A percentile compares a stretch with the other conserved stretches of the same genome.
phyloP scores from a whole-genome alignment of 495 filamentous ascomycete genomes.

The Hyphodiscus hymeniophilus region DNA sequence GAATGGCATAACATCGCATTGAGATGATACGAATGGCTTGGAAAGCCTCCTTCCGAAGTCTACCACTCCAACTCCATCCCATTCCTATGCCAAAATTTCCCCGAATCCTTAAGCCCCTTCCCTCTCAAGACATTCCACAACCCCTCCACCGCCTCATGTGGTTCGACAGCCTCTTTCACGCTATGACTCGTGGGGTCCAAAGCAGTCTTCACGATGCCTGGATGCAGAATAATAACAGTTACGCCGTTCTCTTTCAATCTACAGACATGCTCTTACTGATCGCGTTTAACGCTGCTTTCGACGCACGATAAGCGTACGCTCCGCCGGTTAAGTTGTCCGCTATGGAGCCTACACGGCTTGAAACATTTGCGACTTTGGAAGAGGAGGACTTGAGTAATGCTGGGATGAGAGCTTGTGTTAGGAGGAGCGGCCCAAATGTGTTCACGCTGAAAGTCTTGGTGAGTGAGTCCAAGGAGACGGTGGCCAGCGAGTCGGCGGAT shows the following conservation, averaged over 20 bases:
- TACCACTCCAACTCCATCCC: not conserved
- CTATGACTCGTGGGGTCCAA: constrained; percentile 24
- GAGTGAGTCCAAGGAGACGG: not conserved
- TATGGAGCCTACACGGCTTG: constrained; percentile 68
- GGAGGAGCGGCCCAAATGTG: constrained; percentile 60
- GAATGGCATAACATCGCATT: too few relatives aligned
- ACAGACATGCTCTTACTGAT: constrained; percentile 66
- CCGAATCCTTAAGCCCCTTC: not conserved
- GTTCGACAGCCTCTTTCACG: not conserved
- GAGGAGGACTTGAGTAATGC: constrained; percentile 51
- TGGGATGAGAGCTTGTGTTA: constrained; percentile 63
- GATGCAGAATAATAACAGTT: constrained; percentile 60
- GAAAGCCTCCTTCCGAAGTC: too few relatives aligned
- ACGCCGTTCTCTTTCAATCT: constrained; percentile 55
- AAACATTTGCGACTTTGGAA: constrained; percentile 51
- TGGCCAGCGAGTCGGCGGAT: not conserved
- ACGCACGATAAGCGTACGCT: constrained; percentile 69
- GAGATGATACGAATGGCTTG: too few relatives aligned
- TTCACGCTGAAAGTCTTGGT: constrained; percentile 54
- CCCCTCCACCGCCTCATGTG: not conserved
- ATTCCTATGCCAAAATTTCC: constrained; percentile 1
- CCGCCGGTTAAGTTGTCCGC: constrained; percentile 62
- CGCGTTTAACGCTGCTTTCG: constrained; percentile 64
- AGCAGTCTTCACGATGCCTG: constrained; percentile 72
- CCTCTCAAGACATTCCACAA: not conserved